Evolutionary conservation across 2,329 filamentous ascomycete species (phyloP).

Genomic region (Bipolaris zeicola): DNA sequence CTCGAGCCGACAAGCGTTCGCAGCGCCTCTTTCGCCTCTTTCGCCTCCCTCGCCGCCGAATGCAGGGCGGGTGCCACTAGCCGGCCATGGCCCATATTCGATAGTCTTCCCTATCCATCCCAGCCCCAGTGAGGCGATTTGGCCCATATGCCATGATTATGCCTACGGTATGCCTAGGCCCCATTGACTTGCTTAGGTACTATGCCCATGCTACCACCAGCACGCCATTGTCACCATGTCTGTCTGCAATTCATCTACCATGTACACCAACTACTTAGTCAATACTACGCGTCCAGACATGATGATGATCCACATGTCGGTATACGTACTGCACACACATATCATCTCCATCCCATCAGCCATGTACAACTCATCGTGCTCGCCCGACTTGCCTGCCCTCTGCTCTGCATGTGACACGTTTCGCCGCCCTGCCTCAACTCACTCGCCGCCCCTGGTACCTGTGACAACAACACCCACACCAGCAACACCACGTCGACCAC

Average conservation of each 20-base stretch:
- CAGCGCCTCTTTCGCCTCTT: slow-evolving; percentile 12
- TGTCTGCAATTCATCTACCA: background rate
- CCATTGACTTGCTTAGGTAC: too few species aligned
- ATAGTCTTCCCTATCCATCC: background rate
- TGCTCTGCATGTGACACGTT: slow-evolving; percentile 32
- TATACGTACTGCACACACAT: background rate
- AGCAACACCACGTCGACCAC: background rate
- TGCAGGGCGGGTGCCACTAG: slow-evolving; percentile 18
- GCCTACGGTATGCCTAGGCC: too few species aligned
- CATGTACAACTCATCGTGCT: slow-evolving; percentile 10
- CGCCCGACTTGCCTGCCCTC: slow-evolving; percentile 31
- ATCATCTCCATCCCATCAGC: background rate
- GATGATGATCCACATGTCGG: too few species aligned
- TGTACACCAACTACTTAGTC: background rate
- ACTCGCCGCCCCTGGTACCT: slow-evolving; percentile 12
- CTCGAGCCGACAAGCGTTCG: slow-evolving; percentile 27
- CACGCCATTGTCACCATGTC: background rate
- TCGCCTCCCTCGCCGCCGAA: slow-evolving; percentile 8
- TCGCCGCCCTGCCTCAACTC: slow-evolving; percentile 15
- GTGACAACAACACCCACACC: slow-evolving; percentile 8
- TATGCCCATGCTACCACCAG: too few species aligned
- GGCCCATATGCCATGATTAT: too few species aligned
- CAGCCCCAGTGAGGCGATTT: background rate
- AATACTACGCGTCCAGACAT: background rate
- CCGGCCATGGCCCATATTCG: slow-evolving; percentile 3